Percentiles rank a stretch among this genome's conserved stretches.
phyloP scores from a whole-genome alignment of 2,329 filamentous ascomycete species.

The Thielaviopsis populi region DNA sequence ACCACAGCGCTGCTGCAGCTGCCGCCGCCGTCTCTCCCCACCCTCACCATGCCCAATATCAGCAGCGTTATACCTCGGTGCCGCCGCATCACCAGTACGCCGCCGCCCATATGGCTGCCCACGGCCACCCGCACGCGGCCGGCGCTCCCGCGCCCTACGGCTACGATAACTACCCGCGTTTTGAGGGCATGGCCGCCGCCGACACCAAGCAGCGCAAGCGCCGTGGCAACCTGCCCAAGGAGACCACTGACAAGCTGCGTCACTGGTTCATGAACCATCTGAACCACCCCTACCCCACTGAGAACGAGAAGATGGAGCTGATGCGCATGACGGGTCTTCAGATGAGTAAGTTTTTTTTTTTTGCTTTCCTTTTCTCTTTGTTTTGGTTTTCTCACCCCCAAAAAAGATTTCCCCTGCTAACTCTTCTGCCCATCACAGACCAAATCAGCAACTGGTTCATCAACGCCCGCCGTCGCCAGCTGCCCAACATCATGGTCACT shows the following conservation, averaged over 20 bases:
- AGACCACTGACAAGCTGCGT: slow-evolving; percentile 67
- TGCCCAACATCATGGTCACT: slow-evolving; percentile 42
- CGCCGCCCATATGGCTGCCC: slow-evolving; percentile 17
- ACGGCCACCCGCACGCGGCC: slow-evolving; percentile 20
- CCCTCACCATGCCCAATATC: slow-evolving; percentile 11
- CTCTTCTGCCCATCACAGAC: slow-evolving; percentile 28
- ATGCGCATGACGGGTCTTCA: slow-evolving; percentile 63
- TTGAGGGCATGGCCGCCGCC: slow-evolving; percentile 27
- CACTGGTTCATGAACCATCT: slow-evolving; percentile 68
- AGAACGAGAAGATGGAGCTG: slow-evolving; percentile 74
- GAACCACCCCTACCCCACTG: slow-evolving; percentile 69
- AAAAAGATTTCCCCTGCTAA: slow-evolving; percentile 4
- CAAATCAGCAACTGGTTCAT: slow-evolving; percentile 74
- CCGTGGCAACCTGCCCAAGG: slow-evolving; percentile 78
- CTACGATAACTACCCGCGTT: slow-evolving; percentile 31
- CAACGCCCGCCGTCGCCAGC: slow-evolving; percentile 54
- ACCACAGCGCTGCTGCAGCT: slow-evolving; percentile 22
- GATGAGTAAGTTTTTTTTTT: slow-evolving; percentile 46
- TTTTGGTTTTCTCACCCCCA: no score
- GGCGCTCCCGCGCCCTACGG: slow-evolving; percentile 31
- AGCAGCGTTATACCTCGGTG: slow-evolving; percentile 6
- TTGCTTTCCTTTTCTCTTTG: not conserved
- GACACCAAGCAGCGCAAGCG: slow-evolving; percentile 45
- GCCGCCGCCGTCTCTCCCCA: slow-evolving; percentile 25
- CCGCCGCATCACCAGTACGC: slow-evolving; percentile 28